These are phyloP conservation scores for Zopfochytrium polystomum DNA, from an alignment of 371 early-diverging fungal species.

Conservation along the genomic window DNA sequence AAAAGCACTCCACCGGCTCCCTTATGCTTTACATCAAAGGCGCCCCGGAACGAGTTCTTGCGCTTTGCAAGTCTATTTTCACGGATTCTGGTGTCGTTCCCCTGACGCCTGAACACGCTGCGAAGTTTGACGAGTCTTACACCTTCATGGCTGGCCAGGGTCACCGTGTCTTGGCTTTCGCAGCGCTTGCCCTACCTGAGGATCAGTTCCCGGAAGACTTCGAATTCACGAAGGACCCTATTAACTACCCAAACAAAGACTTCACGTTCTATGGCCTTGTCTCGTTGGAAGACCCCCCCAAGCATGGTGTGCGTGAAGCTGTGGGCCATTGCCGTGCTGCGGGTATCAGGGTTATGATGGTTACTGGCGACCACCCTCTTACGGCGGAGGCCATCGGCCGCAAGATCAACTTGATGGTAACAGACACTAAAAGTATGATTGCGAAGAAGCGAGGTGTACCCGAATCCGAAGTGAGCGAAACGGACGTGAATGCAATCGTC, in stretches of 20 bases:
- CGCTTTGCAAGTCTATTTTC: conserved; percentile 39
- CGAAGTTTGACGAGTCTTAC: conserved; percentile 31
- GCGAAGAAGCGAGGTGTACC: too few relatives aligned
- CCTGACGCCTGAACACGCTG: conserved; percentile 21
- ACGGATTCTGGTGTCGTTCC: conserved; percentile 31
- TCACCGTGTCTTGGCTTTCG: conserved; percentile 50
- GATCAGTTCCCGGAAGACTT: conserved; percentile 47
- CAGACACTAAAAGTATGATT: too few relatives aligned
- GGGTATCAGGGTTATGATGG: conserved; percentile 53
- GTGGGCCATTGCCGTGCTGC: conserved; percentile 44
- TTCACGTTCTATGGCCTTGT: conserved; percentile 46
- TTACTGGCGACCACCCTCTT: conserved; percentile 55
- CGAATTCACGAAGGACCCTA: conserved; percentile 40
- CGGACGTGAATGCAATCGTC: conserved; percentile 26
- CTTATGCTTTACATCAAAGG: conserved; percentile 54
- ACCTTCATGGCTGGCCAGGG: conserved; percentile 47
- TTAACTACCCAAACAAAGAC: conserved; percentile 40
- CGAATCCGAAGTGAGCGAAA: background rate
- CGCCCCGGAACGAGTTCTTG: conserved; percentile 52
- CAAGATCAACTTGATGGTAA: conserved; percentile 18
- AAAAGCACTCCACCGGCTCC: conserved; percentile 42
- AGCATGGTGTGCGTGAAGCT: conserved; percentile 46
- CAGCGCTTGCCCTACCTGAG: conserved; percentile 38
- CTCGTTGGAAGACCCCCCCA: conserved; percentile 52
- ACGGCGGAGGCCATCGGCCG: conserved; percentile 48